These are phyloP conservation scores for Gracilaria gracilis DNA, from an alignment of 23 red algal species.

Conservation along the genomic window DNA sequence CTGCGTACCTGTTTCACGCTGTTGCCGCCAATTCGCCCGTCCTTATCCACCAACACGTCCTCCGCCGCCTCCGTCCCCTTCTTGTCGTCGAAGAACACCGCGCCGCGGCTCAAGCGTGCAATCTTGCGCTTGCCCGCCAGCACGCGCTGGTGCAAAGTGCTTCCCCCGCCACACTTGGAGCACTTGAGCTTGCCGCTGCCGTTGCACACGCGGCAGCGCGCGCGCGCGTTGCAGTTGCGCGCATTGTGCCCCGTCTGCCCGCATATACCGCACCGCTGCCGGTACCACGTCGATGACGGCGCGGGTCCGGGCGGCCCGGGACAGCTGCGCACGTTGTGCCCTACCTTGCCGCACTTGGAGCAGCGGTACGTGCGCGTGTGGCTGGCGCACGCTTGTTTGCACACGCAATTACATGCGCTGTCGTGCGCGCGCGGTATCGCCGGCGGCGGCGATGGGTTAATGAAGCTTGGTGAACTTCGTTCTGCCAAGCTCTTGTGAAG, in stretches of 20 bases:
- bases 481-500: too few species aligned
- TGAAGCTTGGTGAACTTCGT: too few species aligned
- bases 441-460: not conserved
- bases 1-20: not conserved
- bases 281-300: not conserved
- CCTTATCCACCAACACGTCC: not conserved
- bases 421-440: not conserved
- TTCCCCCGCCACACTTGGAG: conserved; percentile 1
- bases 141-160: not conserved
- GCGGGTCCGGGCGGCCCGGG: too few species aligned
- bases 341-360: conserved; percentile 13
- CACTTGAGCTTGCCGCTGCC: conserved; percentile 2
- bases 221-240: not conserved
- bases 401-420: not conserved
- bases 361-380: conserved; percentile 1
- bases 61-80: not conserved
- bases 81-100: not conserved
- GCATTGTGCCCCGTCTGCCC: conserved; percentile 29
- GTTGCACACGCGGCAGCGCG: conserved; percentile 14
- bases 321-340: conserved; percentile 34
- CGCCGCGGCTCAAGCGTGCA: not conserved
- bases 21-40: not conserved
- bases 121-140: not conserved
- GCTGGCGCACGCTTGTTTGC: not conserved
- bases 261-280: conserved; percentile 11